Conservation (phyloP, 208 protist species). For the Leishmania arabica region DNA sequence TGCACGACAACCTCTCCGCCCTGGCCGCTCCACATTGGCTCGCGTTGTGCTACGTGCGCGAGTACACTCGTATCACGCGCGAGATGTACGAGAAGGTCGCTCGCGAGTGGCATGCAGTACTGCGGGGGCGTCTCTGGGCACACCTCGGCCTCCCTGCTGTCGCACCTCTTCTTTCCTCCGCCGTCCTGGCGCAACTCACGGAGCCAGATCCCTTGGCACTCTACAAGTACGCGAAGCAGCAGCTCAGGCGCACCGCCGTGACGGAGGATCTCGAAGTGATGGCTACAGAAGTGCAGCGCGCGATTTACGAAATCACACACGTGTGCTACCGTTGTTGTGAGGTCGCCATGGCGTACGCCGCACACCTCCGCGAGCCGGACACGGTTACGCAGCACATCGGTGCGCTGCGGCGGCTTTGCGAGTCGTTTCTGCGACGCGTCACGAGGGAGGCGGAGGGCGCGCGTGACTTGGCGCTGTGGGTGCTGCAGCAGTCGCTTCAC, state of each 20-base stretch:
- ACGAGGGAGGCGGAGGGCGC: conserved; percentile 40
- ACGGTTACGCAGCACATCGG: conserved; percentile 33
- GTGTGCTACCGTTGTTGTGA: conserved; percentile 47
- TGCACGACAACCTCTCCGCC: conserved; percentile 29
- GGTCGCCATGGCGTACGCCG: conserved; percentile 24
- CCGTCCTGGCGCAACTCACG: conserved; percentile 61
- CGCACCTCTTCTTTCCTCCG: conserved; percentile 49
- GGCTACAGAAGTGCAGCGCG: conserved; percentile 8
- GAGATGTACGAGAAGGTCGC: conserved; percentile 26
- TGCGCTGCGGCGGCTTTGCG: conserved; percentile 40
- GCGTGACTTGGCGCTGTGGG: conserved; percentile 56
- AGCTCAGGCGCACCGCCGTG: conserved; percentile 36
- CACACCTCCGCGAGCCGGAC: conserved; percentile 3
- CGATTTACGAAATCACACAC: conserved; percentile 26
- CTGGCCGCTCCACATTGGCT: conserved; percentile 32
- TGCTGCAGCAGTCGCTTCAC: conserved; percentile 46
- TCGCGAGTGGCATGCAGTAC: conserved; percentile 32
- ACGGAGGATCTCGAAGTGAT: conserved; percentile 41
- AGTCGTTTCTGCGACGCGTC: conserved; percentile 39
- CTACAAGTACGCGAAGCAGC: conserved; percentile 36
- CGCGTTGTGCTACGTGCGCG: conserved; percentile 47
- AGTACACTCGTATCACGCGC: conserved; percentile 48
- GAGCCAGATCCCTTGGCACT: conserved; percentile 28
- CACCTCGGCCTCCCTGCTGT: conserved; percentile 45
- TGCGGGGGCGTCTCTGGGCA: conserved; percentile 17